Evolutionary conservation across 169 alveolate genomes (phyloP).

Genomic region (Babesia ovis): DNA sequence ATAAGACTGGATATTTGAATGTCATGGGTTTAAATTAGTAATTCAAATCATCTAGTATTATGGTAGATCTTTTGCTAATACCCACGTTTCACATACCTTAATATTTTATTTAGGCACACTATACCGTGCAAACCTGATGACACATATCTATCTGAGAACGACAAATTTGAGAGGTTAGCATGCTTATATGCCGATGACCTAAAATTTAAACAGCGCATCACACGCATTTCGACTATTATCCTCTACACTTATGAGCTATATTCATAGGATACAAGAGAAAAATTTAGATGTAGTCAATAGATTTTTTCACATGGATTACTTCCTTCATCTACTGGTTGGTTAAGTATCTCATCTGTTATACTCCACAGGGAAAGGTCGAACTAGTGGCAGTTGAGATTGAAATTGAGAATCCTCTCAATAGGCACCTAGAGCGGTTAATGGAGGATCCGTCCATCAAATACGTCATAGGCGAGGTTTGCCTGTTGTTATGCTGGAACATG

Average conservation of each 20-base stretch:
- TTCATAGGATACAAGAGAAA: not conserved
- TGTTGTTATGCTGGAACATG: not conserved
- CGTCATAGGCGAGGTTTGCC: slow-evolving; percentile 21
- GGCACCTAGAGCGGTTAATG: not conserved
- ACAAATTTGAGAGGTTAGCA: not conserved
- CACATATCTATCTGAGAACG: not conserved
- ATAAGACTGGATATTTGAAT: no score
- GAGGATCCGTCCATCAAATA: not conserved
- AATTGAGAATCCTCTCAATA: slow-evolving; percentile 50
- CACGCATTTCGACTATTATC: slow-evolving; percentile 29
- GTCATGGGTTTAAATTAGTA: no score
- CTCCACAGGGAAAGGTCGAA: slow-evolving; percentile 18
- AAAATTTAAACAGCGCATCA: slow-evolving; percentile 9
- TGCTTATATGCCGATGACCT: not conserved
- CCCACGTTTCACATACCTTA: no score
- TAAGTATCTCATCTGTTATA: not conserved
- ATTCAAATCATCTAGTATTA: no score
- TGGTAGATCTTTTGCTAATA: no score
- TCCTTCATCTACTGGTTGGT: slow-evolving; percentile 39
- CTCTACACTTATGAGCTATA: slow-evolving; percentile 5
- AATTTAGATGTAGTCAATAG: not conserved
- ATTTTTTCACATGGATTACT: slow-evolving; percentile 29
- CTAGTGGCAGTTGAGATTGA: slow-evolving; percentile 65
- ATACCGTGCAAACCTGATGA: not conserved
- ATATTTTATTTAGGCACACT: not conserved